Evolutionary conservation across 2,329 filamentous ascomycete genomes (phyloP), one percentile per base, ranked within the genome.

Genomic region (Ophiostoma himal-ulmi): DNA sequence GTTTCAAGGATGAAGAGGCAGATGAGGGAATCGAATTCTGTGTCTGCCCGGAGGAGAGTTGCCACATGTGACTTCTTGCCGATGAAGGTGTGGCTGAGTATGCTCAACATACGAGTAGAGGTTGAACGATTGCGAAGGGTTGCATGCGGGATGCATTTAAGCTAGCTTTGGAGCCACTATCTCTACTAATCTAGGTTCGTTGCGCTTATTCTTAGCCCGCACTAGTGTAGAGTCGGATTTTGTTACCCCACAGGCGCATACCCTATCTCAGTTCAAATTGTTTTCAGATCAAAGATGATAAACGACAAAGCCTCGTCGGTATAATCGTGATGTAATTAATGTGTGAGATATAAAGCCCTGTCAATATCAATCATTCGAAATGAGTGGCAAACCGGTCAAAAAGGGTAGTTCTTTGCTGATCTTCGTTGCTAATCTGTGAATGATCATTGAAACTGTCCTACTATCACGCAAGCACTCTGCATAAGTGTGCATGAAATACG

Each of bases 401-500:
- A 44, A 44, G 14, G 10, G 14, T 2, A 30, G 30, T 30, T 30
- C 30, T 30, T 30, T 30, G 30, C 4, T 30, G 30, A 30, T 30
- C 20, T 22, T n/a, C 7, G 48, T 22, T 22, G 48, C 48, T 14
- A 8, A 26, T 22, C 52, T 26, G 10, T 57, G 52, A 10, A n/a
- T 57, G 26, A 57, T 57, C 52, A 57, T 30, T 57, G 52, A 22
- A 26, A 4, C 6, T 26, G 52, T 5, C 52, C 8, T 17, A n/a
- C 22, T 22, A 26, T 26, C 52, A 57, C 22, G 14, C 26, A 6
- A 62, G 17, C 13, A 26, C 26, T 26, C 57, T 13, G 57, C 57
- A 62, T 62, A 62, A 17, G 22, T 57, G 3, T 36, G 57, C 26
- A 62, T 62, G 57, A 13, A 62, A 62, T 34, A 62, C 57, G 57